These are phyloP conservation scores for Backusella mclennaniae DNA, from an alignment of 192 early-diverging fungal genomes.

Conservation along the genomic window DNA sequence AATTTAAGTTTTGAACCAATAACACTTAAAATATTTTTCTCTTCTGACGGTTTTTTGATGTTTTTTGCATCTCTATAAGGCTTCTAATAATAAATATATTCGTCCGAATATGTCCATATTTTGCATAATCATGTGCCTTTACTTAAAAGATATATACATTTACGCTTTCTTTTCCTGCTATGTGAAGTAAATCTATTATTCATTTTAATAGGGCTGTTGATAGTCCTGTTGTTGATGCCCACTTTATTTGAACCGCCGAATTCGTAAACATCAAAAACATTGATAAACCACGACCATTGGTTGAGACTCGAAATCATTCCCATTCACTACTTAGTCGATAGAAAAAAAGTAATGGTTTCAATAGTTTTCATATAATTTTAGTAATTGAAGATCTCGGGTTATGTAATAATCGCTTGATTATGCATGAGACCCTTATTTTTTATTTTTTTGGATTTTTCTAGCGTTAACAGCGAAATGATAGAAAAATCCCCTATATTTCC, in stretches of 20 bases:
- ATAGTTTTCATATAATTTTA: neutral
- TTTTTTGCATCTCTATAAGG: neutral
- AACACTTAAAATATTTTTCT: neutral
- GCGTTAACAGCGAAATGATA: neutral
- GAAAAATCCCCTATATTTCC: neutral
- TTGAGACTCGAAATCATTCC: neutral
- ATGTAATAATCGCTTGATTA: neutral
- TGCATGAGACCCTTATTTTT: neutral
- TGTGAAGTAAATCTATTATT: neutral
- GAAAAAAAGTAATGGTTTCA: neutral
- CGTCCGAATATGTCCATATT: neutral
- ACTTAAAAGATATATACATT: neutral
- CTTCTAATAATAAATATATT: neutral
- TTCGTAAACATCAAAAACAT: neutral
- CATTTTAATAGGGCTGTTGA: neutral
- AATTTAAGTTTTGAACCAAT: neutral
- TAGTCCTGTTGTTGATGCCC: neutral
- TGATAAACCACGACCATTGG: neutral
- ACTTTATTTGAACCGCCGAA: neutral
- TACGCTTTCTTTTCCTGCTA: neutral
- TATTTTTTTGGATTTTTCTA: neutral
- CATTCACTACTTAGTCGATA: neutral
- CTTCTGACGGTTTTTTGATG: neutral
- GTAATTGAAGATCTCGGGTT: neutral
- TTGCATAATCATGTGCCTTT: neutral